A percentile compares a stretch with the other conserved stretches of the same genome.
Evolutionary conservation across 2,329 filamentous ascomycete species (phyloP).

Genomic region (Ilyonectria mors-panacis): DNA sequence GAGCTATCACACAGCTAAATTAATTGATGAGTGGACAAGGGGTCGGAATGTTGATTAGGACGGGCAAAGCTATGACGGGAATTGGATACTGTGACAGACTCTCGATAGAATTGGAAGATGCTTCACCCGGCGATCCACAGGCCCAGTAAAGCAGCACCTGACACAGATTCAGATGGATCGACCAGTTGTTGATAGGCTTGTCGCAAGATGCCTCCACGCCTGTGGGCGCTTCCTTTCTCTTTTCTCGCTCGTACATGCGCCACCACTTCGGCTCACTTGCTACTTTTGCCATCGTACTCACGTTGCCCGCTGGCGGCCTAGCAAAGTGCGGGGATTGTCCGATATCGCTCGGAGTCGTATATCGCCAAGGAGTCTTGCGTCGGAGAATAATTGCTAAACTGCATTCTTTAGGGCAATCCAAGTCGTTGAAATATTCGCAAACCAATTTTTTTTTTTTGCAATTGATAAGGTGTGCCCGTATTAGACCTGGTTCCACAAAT

Average conservation of each 20-base stretch:
- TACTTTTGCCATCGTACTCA: no score
- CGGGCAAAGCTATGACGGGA: not conserved
- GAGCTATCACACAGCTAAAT: conserved; percentile 35
- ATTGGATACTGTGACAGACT: conserved; percentile 6
- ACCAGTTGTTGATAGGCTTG: not conserved
- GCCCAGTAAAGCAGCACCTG: not conserved
- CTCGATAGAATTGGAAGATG: not conserved
- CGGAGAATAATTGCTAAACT: no score
- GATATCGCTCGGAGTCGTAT: no score
- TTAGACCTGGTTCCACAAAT: no score
- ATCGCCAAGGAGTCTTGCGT: no score
- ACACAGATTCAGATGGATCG: not conserved
- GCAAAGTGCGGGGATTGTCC: no score
- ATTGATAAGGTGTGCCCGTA: no score
- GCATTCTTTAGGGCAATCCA: no score
- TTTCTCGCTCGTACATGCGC: not conserved
- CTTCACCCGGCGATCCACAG: not conserved
- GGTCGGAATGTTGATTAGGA: not conserved
- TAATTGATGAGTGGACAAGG: conserved; percentile 39
- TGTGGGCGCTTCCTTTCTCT: not conserved
- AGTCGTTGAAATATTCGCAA: no score
- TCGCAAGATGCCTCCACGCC: not conserved
- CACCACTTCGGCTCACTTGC: conserved; percentile 3
- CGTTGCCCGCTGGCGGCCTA: no score
- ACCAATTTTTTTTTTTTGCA: no score